Evolutionary conservation across 768 basidiomycete species (phyloP), one percentile per base, ranked within the genome.

Genomic region (Trametes sanguinea): DNA sequence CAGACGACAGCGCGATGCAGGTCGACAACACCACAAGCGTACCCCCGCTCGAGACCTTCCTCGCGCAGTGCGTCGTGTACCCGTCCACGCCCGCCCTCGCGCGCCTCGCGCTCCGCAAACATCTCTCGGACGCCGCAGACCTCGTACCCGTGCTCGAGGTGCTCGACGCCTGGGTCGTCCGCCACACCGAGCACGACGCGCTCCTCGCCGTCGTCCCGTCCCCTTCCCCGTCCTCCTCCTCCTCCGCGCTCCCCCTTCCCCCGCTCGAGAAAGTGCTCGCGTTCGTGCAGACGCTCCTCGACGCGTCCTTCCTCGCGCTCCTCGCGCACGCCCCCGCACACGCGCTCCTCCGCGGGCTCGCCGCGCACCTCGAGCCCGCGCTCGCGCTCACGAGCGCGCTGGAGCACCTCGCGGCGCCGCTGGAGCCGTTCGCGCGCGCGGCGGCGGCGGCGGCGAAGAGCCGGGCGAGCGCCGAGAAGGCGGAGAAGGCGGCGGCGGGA

Each of bases 271-370:
- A 90, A 88, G 74, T 86, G 54, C 71, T 87, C 27, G 64, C 71
- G 0, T 88, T 92, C 76, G 69, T 88, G 7, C 86, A 89, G 73
- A 76, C 78, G 5, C 71, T 92, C 57, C 78, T 94, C 30, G 92
- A 94, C 72, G 81, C 90, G 0, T 86, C 83, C 11, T 90, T 90
- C 70, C 78, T 92, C 48, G 74, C 80, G 0, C 77, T 94, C 22
- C 76, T 93, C 11, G 85, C 88, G 62, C 79, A 91, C 68, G 72
- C 80, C 13, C 85, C 86, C 0, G 79, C 87, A 4, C 84, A 90
- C 66, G 66, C 69, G 27, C 65, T 85, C 29, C 76, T 94, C 22
- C 78, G 75, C 30, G 73, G 70, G 8, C 73, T 90, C 35, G 76
- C 82, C 40, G 72, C 78, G 1, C 78, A 80, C 32, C 74, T 92